phyloP scores from a whole-genome alignment of 768 basidiomycete species.

The Tylopilus subfusipes region DNA sequence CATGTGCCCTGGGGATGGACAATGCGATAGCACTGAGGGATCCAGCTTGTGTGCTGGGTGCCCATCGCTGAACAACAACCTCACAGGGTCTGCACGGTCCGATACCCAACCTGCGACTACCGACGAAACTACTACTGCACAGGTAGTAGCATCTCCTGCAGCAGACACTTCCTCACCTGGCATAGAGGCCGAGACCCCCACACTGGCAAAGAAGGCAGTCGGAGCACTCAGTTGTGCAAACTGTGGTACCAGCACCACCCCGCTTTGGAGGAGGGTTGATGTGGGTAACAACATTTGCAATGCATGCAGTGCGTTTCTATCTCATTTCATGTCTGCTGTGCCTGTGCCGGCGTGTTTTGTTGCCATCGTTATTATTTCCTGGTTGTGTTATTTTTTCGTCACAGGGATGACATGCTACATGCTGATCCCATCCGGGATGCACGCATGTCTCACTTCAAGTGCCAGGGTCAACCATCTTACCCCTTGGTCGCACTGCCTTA shows the following conservation, averaged over 20 bases:
- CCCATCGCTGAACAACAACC: constrained; percentile 91
- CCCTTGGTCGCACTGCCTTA: constrained; percentile 8
- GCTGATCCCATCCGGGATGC: constrained; percentile 23
- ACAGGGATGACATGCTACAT: constrained; percentile 17
- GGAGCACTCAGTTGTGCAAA: constrained; percentile 84
- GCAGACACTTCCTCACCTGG: constrained; percentile 36
- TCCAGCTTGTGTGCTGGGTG: constrained; percentile 91
- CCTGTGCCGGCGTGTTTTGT: constrained; percentile 21
- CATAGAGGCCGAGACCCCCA: constrained; percentile 29
- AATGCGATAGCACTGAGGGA: constrained; percentile 97
- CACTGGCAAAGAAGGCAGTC: constrained; percentile 40
- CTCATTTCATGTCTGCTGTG: constrained; percentile 26
- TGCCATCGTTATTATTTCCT: constrained; percentile 12
- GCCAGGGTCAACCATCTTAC: constrained; percentile 19
- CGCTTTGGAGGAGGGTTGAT: constrained; percentile 86
- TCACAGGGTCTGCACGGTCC: constrained; percentile 42
- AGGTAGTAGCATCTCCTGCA: constrained; percentile 27
- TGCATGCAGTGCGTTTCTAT: constrained; percentile 73
- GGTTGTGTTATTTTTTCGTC: constrained; percentile 17
- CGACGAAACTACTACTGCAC: constrained; percentile 21
- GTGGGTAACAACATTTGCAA: constrained; percentile 93
- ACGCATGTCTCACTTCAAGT: too few relatives aligned
- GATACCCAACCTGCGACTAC: constrained; percentile 36
- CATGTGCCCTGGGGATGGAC: constrained; percentile 98
- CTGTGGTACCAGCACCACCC: constrained; percentile 86